Evolutionary conservation across 2,329 filamentous ascomycete genomes (phyloP).

Genomic region (Ophiostoma novo-ulmi): DNA sequence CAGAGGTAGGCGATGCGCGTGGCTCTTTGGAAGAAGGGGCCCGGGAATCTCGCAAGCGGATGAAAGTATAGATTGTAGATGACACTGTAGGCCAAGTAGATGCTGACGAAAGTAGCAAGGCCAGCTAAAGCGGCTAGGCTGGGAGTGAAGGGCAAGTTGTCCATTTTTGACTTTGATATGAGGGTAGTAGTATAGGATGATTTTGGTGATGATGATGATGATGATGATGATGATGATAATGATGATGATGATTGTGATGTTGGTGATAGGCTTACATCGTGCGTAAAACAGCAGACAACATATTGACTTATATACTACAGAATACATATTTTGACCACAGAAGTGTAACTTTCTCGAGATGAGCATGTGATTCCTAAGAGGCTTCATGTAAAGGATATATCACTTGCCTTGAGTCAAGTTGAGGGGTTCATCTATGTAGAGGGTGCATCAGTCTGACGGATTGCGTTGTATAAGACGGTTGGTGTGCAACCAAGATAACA

Average conservation of each 20-base stretch:
- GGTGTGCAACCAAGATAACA: neutral
- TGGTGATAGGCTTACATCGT: neutral
- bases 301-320: neutral
- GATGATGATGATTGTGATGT: neutral
- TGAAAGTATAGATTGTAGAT: no score
- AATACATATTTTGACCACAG: neutral
- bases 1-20: no score
- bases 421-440: neutral
- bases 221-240: no score
- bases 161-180: neutral
- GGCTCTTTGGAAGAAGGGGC: no score
- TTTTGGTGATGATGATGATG: neutral
- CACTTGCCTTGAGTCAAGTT: neutral
- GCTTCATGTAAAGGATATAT: neutral
- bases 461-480: neutral
- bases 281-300: neutral
- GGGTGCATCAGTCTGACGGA: neutral
- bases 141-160: neutral
- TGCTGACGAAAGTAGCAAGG: neutral
- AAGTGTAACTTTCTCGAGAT: neutral
- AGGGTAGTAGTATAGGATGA: neutral
- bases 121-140: neutral
- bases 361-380: neutral
- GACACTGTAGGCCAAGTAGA: neutral
- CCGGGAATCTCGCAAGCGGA: no score